Evolutionary conservation across 768 basidiomycete species (phyloP).

Genomic region (Erythrobasidium yunnanense): DNA sequence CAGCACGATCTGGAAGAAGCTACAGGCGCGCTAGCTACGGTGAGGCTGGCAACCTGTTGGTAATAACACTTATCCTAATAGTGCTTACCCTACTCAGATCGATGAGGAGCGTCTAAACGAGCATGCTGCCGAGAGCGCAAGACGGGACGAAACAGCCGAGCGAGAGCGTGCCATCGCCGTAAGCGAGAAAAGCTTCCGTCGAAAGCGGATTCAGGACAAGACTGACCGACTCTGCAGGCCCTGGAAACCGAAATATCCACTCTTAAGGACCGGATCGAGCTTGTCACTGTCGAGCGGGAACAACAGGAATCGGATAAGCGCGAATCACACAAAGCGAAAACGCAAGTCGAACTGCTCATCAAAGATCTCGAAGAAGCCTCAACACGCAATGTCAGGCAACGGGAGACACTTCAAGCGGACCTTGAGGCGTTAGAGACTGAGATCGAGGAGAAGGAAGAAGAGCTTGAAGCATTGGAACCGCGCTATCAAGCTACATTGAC

Average conservation of each 20-base stretch:
- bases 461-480: constrained; percentile 57
- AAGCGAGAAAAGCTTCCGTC: constrained; percentile 32
- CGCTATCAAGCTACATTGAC: constrained; percentile 54
- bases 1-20: constrained; percentile 85
- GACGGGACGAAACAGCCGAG: constrained; percentile 67
- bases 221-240: background rate
- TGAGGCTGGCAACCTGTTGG: constrained; percentile 44
- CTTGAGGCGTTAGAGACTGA: constrained; percentile 52
- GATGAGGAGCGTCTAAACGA: constrained; percentile 63
- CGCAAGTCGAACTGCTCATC: constrained; percentile 74
- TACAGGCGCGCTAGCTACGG: constrained; percentile 67
- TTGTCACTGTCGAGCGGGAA: constrained; percentile 56
- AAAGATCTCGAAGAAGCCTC: constrained; percentile 62
- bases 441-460: constrained; percentile 55
- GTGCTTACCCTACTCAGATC: constrained; percentile 38
- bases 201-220: background rate
- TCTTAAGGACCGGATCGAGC: constrained; percentile 53
- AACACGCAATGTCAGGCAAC: constrained; percentile 52
- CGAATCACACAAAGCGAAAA: constrained; percentile 70
- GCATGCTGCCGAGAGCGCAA: constrained; percentile 68
- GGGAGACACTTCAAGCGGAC: constrained; percentile 56
- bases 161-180: constrained; percentile 80
- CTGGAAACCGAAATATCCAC: constrained; percentile 5
- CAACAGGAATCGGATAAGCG: constrained; percentile 73
- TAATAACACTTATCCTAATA: too few relatives aligned